Conservation (phyloP, 2,329 filamentous ascomycete genomes). For the Acephala macrosclerotiorum region DNA sequence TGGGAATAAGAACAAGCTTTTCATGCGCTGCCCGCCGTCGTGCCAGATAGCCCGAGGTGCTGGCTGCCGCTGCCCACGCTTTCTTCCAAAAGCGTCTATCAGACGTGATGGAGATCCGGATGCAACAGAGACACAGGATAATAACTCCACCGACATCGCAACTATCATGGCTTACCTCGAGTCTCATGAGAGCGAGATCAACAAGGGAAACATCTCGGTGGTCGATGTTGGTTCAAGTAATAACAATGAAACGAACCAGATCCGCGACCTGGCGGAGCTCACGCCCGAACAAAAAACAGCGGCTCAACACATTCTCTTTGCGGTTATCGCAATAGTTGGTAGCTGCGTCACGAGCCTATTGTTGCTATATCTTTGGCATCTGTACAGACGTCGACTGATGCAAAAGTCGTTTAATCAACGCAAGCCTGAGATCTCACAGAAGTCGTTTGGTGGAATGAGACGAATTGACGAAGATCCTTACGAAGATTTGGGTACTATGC, state of each 20-base stretch:
- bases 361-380: not conserved
- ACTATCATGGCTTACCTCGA: not conserved
- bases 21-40: too few species aligned
- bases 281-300: not conserved
- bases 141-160: not conserved
- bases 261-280: not conserved
- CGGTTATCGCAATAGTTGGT: not conserved
- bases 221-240: not conserved
- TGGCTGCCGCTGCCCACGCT: too few species aligned
- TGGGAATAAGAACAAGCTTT: too few species aligned
- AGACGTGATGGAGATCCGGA: not conserved
- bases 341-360: not conserved
- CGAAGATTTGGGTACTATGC: constrained; percentile 12
- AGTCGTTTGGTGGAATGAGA: not conserved
- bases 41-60: too few species aligned
- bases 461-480: constrained; percentile 14
- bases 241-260: not conserved
- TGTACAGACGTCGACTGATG: not conserved
- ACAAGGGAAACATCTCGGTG: not conserved
- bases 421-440: not conserved
- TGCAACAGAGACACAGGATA: not conserved
- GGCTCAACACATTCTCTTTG: not conserved
- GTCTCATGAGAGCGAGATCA: not conserved
- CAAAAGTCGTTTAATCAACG: not conserved
- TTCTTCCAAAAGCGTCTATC: not conserved